Base-by-base conservation (phyloP, 306 rosid species). In the Cicer judaicum region DNA sequence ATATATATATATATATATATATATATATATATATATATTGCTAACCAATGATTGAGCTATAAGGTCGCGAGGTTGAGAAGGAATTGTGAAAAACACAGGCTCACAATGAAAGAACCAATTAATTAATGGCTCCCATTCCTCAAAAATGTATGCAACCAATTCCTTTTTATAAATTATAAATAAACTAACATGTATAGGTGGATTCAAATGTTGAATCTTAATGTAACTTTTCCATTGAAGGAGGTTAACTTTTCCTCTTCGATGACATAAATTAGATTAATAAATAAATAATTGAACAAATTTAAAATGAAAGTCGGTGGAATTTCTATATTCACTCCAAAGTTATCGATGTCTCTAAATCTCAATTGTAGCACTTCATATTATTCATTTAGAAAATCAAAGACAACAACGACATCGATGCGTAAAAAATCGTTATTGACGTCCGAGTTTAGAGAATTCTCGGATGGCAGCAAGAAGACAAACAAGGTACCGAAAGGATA, bases 401-500 rank as follows among this genome's bases (percentile, higher is more conserved):
- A 56, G 15, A 6, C 18, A 13, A 63, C 10, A n/a, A 19, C 2
- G 10, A 7, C 8, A 2, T 62, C 2, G n/a, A 4, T 5, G 2
- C 69, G 7, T 50, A 16, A 12, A 46, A 40, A 67, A 60, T 61
- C 84, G 3, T 42, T 84, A 60, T 72, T 46, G 76, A 42, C 52
- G 8, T 36, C 59, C 1, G 74, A 21, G 2, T 21, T 21, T 21
- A 21, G 69, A 9, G 85, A 75, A 21, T 63, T 70, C 2, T 77
- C 80, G 0, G 63, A 77, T 1, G 84, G 78, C 6, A 16, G n/a
- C 29, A 5, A 8, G 11, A 11, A 19, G 1, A 5, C 11, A 0
- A 19, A 47, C 8, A 61, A 64, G 21, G 82, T 87, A 36, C 90
- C 90, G 2, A 87, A 74, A 64, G 95, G 95, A 9, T 80, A 7